Percentiles rank a stretch among this genome's conserved stretches.
These are phyloP conservation scores for Aphanomyces stellatus DNA, from an alignment of 352 stramenopile species.

Conservation along the genomic window DNA sequence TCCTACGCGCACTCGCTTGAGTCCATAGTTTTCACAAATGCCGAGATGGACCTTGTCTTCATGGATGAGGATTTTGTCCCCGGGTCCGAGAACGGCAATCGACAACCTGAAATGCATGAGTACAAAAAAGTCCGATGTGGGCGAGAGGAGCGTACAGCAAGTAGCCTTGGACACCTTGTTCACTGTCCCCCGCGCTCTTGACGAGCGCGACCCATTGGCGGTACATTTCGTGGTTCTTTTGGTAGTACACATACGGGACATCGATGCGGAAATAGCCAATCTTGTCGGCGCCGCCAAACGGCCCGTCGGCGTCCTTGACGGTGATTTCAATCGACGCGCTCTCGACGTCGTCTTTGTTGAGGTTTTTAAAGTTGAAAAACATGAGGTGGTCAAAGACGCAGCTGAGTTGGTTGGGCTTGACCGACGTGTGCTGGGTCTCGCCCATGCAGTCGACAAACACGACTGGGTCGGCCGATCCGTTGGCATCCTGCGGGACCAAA, in stretches of 20 bases:
- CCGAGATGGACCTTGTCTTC: slow-evolving; percentile 33
- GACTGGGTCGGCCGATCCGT: slow-evolving; percentile 84
- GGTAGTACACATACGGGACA: slow-evolving; percentile 78
- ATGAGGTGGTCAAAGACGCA: slow-evolving; percentile 88
- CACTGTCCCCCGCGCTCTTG: slow-evolving; percentile 69
- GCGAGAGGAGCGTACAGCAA: slow-evolving; percentile 38
- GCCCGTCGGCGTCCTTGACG: slow-evolving; percentile 72
- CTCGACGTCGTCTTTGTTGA: slow-evolving; percentile 68
- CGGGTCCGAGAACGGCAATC: slow-evolving; percentile 76
- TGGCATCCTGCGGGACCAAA: slow-evolving; percentile 78
- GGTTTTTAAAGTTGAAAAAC: slow-evolving; percentile 80
- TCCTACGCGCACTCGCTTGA: not conserved
- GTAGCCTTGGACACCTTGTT: slow-evolving; percentile 89
- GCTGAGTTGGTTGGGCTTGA: slow-evolving; percentile 77
- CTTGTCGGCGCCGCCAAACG: slow-evolving; percentile 34
- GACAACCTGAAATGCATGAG: slow-evolving; percentile 43
- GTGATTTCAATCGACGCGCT: slow-evolving; percentile 69
- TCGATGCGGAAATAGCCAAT: slow-evolving; percentile 83
- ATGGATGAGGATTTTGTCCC: slow-evolving; percentile 68
- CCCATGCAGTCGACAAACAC: slow-evolving; percentile 76
- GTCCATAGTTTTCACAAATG: slow-evolving; percentile 25
- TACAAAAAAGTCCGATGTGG: not conserved
- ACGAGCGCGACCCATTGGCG: slow-evolving; percentile 87
- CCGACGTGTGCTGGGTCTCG: slow-evolving; percentile 65
- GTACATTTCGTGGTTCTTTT: slow-evolving; percentile 79